phyloP scores from a whole-genome alignment of 768 basidiomycete species.

The Kwoniella dendrophila region DNA sequence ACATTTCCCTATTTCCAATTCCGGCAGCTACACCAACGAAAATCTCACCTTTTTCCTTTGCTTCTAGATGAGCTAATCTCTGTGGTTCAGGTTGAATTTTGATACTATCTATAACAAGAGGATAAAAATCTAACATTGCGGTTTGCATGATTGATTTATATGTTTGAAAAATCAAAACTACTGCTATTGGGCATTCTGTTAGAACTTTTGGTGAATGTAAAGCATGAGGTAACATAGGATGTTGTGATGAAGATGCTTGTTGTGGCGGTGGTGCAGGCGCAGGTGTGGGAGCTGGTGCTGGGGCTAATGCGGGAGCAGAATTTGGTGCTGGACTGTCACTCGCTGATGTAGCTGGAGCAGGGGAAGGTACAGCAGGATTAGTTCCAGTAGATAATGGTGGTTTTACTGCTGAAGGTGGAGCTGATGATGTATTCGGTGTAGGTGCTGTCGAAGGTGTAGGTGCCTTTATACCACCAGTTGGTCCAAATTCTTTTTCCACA shows the following conservation, averaged over 20 bases:
- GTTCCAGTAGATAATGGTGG: not conserved
- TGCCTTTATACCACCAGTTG: constrained; percentile 1
- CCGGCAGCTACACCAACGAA: constrained; percentile 80
- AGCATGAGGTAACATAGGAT: constrained; percentile 64
- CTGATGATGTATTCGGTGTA: no score
- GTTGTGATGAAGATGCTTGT: constrained; percentile 19
- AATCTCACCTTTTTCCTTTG: constrained; percentile 75
- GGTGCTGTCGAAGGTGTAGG: constrained; percentile 3
- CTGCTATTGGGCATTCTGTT: constrained; percentile 88
- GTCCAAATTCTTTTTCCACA: constrained; percentile 71
- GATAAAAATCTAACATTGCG: constrained; percentile 69
- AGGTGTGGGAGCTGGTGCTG: no score
- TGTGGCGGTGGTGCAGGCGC: constrained; percentile 29
- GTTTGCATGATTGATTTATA: constrained; percentile 69
- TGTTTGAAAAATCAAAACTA: constrained; percentile 85
- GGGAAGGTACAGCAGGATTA: constrained; percentile 16
- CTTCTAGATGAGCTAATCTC: constrained; percentile 71
- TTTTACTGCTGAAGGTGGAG: constrained; percentile 1
- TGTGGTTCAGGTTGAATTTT: constrained; percentile 80
- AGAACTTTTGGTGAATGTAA: constrained; percentile 89
- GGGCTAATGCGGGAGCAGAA: no score
- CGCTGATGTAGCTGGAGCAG: constrained; percentile 23
- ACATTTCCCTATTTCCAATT: constrained; percentile 71
- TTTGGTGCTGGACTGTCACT: constrained; percentile 16
- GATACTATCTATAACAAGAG: constrained; percentile 77